phyloP scores from a whole-genome alignment of 202 grass and related monocot genomes.

The Saccharum hybrid region DNA sequence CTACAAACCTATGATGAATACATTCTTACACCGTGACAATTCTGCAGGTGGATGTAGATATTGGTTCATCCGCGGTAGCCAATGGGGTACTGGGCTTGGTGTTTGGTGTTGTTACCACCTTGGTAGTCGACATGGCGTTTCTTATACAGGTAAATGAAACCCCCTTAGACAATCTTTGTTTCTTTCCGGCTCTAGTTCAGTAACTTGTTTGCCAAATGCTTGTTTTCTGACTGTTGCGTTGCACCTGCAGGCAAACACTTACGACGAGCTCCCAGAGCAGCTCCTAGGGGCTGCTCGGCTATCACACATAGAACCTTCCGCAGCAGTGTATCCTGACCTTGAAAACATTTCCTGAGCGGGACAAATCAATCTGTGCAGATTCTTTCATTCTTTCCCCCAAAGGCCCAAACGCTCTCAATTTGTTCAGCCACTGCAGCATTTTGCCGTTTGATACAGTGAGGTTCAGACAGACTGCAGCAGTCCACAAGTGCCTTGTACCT shows the following conservation, averaged over 20 bases:
- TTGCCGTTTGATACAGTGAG: conserved; percentile 31
- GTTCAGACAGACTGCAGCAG: conserved; percentile 18
- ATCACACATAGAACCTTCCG: conserved; percentile 76
- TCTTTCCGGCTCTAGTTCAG: neutral
- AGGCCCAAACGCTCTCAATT: neutral
- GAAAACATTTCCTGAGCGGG: conserved; percentile 31
- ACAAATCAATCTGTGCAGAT: conserved; percentile 41
- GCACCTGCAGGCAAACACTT: conserved; percentile 70
- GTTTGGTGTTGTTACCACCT: conserved; percentile 79
- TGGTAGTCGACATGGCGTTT: conserved; percentile 97
- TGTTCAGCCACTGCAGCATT: conserved; percentile 35
- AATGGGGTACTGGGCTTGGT: conserved; percentile 97
- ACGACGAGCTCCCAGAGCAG: conserved; percentile 89
- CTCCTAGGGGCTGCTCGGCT: conserved; percentile 80
- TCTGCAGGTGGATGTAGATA: conserved; percentile 94
- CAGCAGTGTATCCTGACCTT: conserved; percentile 55
- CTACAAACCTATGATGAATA: neutral
- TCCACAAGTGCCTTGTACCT: neutral
- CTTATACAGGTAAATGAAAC: conserved; percentile 78
- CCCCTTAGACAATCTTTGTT: neutral
- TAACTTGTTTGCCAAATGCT: neutral
- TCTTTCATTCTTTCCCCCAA: conserved; percentile 43
- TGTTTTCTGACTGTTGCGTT: neutral
- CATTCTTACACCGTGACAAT: conserved; percentile 15
- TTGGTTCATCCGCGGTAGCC: conserved; percentile 93